Evolutionary conservation across 2,329 filamentous ascomycete genomes (phyloP).

Genomic region (Harringtonia lauricola): DNA sequence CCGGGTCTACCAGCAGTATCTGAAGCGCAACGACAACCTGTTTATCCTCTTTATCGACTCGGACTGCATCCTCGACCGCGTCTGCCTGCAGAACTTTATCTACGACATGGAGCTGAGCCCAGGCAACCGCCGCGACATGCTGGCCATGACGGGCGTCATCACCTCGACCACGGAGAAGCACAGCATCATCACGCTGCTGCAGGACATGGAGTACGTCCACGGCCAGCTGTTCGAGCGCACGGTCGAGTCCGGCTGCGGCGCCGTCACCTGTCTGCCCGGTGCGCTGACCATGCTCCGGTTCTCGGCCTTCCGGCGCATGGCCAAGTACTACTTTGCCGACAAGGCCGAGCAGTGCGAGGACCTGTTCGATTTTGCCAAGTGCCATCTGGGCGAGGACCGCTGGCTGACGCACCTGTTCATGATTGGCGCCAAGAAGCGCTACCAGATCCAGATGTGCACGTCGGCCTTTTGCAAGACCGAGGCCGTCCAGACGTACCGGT

Average conservation of each 20-base stretch:
- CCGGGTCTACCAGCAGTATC: conserved; percentile 78
- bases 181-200: conserved; percentile 79
- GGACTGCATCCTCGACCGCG: conserved; percentile 83
- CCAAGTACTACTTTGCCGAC: conserved; percentile 96
- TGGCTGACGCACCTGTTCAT: conserved; percentile 99
- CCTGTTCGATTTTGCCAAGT: conserved; percentile 93
- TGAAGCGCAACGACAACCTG: conserved; percentile 78
- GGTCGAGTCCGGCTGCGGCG: conserved; percentile 86
- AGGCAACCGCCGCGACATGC: conserved; percentile 81
- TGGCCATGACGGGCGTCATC: conserved; percentile 96
- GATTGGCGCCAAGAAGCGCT: conserved; percentile 86
- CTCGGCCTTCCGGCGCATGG: conserved; percentile 92
- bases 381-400: conserved; percentile 86
- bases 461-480: conserved; percentile 98
- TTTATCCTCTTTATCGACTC: conserved; percentile 97
- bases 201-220: conserved; percentile 98
- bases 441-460: conserved; percentile 96
- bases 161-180: conserved; percentile 86
- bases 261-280: conserved; percentile 89
- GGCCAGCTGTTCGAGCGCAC: conserved; percentile 93
- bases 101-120: conserved; percentile 98
- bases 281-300: conserved; percentile 94
- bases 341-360: conserved; percentile 93
- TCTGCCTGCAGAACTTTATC: conserved; percentile 94
- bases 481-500: conserved; percentile 78